phyloP scores from a whole-genome alignment of 1,284 basidiomycete genomes.

The Papiliotrema fonsecae region DNA sequence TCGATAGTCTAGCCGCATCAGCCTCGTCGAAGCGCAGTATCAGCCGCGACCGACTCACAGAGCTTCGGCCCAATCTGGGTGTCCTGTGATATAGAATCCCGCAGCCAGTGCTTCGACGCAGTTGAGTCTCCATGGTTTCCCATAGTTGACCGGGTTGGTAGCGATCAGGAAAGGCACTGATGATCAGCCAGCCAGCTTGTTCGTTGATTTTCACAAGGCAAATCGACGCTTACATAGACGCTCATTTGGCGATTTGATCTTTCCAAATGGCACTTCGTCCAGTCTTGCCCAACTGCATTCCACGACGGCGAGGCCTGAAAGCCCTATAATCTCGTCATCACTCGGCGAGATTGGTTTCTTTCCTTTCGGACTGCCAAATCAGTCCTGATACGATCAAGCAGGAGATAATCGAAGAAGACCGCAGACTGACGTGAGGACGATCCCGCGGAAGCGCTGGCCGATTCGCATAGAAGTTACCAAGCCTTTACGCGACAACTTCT shows the following conservation, averaged over 20 bases:
- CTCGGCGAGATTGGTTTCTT: slow-evolving; percentile 73
- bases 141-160: slow-evolving; percentile 91
- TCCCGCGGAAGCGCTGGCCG: slow-evolving; percentile 80
- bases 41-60: slow-evolving; percentile 51
- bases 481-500: slow-evolving; percentile 81
- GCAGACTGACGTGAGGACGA: slow-evolving; percentile 78
- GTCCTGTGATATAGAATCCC: slow-evolving; percentile 85
- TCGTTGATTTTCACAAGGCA: background rate
- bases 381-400: too few relatives aligned
- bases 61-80: slow-evolving; percentile 69
- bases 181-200: background rate
- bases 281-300: slow-evolving; percentile 96
- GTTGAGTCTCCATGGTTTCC: slow-evolving; percentile 85
- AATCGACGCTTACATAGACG: slow-evolving; percentile 62
- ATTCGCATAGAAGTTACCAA: slow-evolving; percentile 79
- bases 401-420: background rate
- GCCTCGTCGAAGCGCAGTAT: too few relatives aligned
- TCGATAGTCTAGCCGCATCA: slow-evolving; percentile 47
- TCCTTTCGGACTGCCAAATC: slow-evolving; percentile 68
- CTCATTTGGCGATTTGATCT: slow-evolving; percentile 90
- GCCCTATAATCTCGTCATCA: slow-evolving; percentile 73
- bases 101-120: slow-evolving; percentile 91
- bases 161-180: slow-evolving; percentile 87
- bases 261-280: slow-evolving; percentile 88
- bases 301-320: slow-evolving; percentile 83